Evolutionary conservation across 2,329 filamentous ascomycete species (phyloP).

Genomic region (Thielaviopsis euricoi): DNA sequence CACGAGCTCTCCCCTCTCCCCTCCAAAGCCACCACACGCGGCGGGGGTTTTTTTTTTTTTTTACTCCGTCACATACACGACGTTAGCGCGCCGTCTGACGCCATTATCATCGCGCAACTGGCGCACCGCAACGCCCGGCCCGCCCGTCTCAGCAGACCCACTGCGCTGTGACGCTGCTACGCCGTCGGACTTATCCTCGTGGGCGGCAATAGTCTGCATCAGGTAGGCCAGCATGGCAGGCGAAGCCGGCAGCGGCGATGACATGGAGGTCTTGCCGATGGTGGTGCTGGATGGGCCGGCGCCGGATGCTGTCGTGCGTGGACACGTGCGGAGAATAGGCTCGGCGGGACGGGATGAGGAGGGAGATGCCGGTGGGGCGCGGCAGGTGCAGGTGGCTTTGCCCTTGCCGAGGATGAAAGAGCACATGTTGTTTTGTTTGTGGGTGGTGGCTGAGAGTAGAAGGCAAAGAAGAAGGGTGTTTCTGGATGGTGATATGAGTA

Average conservation of each 20-base stretch:
- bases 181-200: background rate
- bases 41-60: no score
- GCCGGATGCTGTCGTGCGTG: no score
- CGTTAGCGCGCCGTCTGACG: background rate
- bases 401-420: slow-evolving; percentile 7
- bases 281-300: background rate
- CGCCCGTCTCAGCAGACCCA: no score
- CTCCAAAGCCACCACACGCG: no score
- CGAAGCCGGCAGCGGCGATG: background rate
- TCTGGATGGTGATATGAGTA: no score
- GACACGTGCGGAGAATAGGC: no score
- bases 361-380: background rate
- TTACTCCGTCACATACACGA: background rate
- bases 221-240: background rate
- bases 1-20: no score
- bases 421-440: slow-evolving; percentile 4
- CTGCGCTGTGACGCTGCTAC: background rate
- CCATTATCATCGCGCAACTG: background rate
- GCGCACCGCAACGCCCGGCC: background rate
- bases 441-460: background rate
- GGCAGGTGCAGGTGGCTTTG: background rate
- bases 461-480: background rate
- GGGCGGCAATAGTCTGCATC: background rate
- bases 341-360: background rate
- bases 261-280: background rate